Conservation (phyloP, 148 eudicot genomes). For the Rhododendron williamsianum region DNA sequence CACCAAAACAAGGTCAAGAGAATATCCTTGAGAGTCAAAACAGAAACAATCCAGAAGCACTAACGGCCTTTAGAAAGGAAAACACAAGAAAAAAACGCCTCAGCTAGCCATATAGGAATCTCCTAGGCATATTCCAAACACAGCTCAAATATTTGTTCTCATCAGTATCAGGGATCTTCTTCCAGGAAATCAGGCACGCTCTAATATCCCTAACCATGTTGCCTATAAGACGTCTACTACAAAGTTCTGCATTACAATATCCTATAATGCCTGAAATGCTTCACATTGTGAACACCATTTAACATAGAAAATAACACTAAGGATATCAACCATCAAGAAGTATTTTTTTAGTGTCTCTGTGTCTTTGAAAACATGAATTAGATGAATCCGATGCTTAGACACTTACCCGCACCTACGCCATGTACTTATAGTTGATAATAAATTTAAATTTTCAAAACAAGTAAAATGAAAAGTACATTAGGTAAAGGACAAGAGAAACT, state of each 20-base stretch:
- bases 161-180: background rate
- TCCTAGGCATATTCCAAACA: background rate
- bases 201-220: background rate
- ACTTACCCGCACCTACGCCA: background rate
- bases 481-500: slow-evolving; percentile 3
- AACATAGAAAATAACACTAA: background rate
- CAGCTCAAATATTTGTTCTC: background rate
- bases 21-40: background rate
- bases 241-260: background rate
- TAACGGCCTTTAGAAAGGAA: background rate
- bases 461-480: background rate
- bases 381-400: background rate
- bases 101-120: background rate
- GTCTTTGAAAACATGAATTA: background rate
- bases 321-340: background rate
- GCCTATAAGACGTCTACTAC: background rate
- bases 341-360: background rate
- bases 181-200: background rate
- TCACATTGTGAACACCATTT: background rate
- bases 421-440: background rate
- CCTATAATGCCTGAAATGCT: background rate
- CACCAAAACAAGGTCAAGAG: background rate
- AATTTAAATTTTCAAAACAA: background rate
- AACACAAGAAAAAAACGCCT: background rate
- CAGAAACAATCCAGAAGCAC: background rate